Conservation (phyloP, 345 rosid genomes). For the Odontarrhena argentea region DNA sequence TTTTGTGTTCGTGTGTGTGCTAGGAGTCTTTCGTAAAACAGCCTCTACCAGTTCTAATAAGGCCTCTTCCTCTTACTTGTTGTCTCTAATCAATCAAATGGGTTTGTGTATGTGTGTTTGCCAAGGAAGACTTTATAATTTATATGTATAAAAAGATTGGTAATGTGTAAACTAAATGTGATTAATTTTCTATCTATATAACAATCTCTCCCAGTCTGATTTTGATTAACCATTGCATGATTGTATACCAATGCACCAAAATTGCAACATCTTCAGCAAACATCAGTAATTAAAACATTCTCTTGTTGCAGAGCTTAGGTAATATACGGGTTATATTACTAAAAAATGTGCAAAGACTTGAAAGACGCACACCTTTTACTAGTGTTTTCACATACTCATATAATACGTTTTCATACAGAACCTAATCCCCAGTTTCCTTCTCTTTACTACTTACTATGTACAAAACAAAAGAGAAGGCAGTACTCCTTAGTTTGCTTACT, state of each 20-base stretch:
- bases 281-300: background rate
- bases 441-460: conserved; percentile 27
- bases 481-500: background rate
- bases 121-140: conserved; percentile 19
- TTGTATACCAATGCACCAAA: conserved; percentile 7
- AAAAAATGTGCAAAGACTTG: conserved; percentile 23
- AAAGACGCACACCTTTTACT: conserved; percentile 19
- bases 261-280: conserved; percentile 1
- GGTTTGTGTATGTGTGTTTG: conserved; percentile 34
- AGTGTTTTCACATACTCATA: conserved; percentile 23
- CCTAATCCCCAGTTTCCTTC: conserved; percentile 26
- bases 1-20: conserved; percentile 24
- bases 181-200: background rate
- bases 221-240: background rate
- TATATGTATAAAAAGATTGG: conserved; percentile 34
- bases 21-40: conserved; percentile 28
- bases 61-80: conserved; percentile 34
- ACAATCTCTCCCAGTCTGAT: background rate
- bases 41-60: conserved; percentile 39
- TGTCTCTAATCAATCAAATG: conserved; percentile 26
- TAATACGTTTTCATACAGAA: conserved; percentile 19
- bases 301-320: background rate
- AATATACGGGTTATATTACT: conserved; percentile 11
- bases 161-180: conserved; percentile 20
- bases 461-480: conserved; percentile 15